Evolutionary conservation across 2,329 filamentous ascomycete species (phyloP).

Genomic region (Leptoxyphium fumago): DNA sequence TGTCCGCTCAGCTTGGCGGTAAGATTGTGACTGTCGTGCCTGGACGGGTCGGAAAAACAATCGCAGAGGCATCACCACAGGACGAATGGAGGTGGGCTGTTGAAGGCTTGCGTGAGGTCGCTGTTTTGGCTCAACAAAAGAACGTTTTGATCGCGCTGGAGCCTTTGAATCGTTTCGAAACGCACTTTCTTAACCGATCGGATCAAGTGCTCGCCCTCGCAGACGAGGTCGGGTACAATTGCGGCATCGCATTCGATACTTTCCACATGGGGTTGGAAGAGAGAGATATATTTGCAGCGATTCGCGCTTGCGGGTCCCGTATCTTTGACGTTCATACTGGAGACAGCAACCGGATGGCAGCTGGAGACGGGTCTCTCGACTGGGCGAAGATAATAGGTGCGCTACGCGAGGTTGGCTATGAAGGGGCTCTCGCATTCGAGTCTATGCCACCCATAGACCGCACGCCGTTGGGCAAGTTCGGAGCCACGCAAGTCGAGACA

Average conservation of each 20-base stretch:
- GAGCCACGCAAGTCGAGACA: neutral
- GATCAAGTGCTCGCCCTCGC: neutral
- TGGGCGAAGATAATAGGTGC: neutral
- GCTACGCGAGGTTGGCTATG: neutral
- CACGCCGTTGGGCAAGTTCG: neutral
- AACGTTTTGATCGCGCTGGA: neutral
- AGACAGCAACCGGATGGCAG: neutral
- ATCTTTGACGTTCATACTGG: neutral
- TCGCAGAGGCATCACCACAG: neutral
- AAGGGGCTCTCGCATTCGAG: neutral
- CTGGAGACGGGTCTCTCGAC: neutral
- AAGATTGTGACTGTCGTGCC: neutral
- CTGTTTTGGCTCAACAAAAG: neutral
- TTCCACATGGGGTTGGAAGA: slow-evolving; percentile 1
- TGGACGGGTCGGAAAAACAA: neutral
- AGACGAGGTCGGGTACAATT: neutral
- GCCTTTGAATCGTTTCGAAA: slow-evolving; percentile 1
- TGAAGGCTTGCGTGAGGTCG: neutral
- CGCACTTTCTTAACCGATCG: neutral
- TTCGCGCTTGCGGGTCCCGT: neutral
- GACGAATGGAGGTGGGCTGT: slow-evolving; percentile 1
- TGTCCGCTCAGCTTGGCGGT: neutral
- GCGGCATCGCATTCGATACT: slow-evolving; percentile 1
- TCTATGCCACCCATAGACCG: neutral
- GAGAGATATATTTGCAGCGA: neutral